Evolutionary conservation across 2,329 filamentous ascomycete species (phyloP).

Genomic region (Monilinia fructicola): DNA sequence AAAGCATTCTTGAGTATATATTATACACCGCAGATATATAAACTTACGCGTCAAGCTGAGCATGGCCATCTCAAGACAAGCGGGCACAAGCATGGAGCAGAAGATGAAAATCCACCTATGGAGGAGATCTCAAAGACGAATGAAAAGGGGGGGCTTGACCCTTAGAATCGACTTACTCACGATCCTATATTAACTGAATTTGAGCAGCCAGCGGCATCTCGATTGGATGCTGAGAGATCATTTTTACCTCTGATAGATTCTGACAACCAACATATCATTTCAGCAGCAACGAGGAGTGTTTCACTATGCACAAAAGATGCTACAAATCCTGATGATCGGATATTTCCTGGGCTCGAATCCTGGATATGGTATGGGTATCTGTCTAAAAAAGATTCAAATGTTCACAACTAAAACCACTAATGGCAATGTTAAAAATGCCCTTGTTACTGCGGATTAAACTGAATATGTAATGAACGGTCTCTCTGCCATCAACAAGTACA

Average conservation of each 20-base stretch:
- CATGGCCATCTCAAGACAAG: neutral
- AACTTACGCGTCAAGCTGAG: conserved; percentile 11
- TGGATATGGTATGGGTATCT: conserved; percentile 30
- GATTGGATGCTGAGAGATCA: conserved; percentile 47
- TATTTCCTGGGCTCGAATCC: conserved; percentile 30
- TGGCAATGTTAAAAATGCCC: conserved; percentile 21
- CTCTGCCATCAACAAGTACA: conserved; percentile 27
- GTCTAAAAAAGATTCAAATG: conserved; percentile 31
- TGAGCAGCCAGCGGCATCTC: conserved; percentile 50
- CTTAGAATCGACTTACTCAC: conserved; percentile 22
- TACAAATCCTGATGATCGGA: conserved; percentile 25
- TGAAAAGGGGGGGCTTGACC: conserved; percentile 12
- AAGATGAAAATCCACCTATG: neutral
- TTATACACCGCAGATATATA: conserved; percentile 22
- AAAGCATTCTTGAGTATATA: neutral
- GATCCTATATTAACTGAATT: conserved; percentile 47
- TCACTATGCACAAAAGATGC: conserved; percentile 27
- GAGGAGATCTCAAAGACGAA: neutral
- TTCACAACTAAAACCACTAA: conserved; percentile 28
- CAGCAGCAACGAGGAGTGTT: conserved; percentile 31
- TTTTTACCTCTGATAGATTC: conserved; percentile 45
- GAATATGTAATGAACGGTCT: conserved; percentile 34
- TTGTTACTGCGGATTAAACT: conserved; percentile 26
- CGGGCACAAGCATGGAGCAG: neutral
- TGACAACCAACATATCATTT: conserved; percentile 33